Evolutionary conservation across 2,329 filamentous ascomycete species (phyloP).

Genomic region (Fusarium sp.): DNA sequence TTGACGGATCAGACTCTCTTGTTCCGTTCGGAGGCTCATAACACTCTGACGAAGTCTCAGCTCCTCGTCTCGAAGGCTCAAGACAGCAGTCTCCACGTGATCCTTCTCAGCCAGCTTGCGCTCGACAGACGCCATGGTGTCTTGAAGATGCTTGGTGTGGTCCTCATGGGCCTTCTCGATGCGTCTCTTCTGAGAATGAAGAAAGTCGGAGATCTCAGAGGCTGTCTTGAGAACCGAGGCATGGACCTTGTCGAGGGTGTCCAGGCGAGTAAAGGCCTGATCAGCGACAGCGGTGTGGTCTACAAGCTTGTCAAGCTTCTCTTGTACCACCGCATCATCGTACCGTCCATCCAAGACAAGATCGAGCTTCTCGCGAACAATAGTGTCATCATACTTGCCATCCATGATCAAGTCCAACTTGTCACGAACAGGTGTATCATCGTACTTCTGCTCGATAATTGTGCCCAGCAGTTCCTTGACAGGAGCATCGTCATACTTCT

Average conservation of each 20-base stretch:
- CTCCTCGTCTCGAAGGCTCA: conserved; percentile 63
- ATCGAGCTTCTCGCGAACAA: conserved; percentile 47
- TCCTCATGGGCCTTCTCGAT: conserved; percentile 82
- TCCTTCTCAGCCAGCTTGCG: conserved; percentile 75
- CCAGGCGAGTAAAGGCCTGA: conserved; percentile 79
- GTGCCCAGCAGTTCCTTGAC: conserved; percentile 42
- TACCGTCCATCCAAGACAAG: conserved; percentile 55
- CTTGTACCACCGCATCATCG: conserved; percentile 57
- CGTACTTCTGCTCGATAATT: conserved; percentile 44
- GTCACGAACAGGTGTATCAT: conserved; percentile 50
- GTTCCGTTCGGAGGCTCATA: conserved; percentile 70
- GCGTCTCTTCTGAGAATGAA: conserved; percentile 79
- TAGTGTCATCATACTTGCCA: conserved; percentile 50
- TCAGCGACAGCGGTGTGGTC: conserved; percentile 73
- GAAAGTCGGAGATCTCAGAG: conserved; percentile 83
- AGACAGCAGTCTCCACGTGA: conserved; percentile 67
- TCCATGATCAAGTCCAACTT: conserved; percentile 55
- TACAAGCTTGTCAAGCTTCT: conserved; percentile 62
- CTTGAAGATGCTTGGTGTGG: conserved; percentile 81
- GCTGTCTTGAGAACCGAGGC: conserved; percentile 87
- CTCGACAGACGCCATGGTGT: conserved; percentile 83
- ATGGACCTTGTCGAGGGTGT: conserved; percentile 89
- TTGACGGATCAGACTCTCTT: conserved; percentile 79
- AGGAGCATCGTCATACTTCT: conserved; percentile 48
- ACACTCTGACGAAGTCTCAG: conserved; percentile 65